Evolutionary conservation across 116 monocot genomes (phyloP), one percentile per base, ranked within the genome.

Genomic region (Posidonia oceanica): DNA sequence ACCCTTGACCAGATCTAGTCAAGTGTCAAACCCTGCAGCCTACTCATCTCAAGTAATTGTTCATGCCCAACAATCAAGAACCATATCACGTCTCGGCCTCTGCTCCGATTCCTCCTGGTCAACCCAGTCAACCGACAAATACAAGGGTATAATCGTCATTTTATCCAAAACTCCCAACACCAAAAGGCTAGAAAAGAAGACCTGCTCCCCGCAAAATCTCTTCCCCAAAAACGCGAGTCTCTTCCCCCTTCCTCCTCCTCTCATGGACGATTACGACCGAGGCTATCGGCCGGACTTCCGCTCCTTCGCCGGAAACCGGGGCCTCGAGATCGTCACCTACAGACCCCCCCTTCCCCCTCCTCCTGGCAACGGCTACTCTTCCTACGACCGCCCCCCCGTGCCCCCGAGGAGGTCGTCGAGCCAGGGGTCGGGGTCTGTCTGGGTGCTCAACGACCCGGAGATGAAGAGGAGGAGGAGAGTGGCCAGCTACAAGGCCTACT

Each of bases 401-500:
- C 15, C 68, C 17, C 15, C 67, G 7, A 39, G 69, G 36, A 20
- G 37, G 64, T 52, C 72, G 71, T 29, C 56, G 12, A 52, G 69
- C 36, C 54, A 29, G 5, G 56, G 59, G 6, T 52, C 60, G 11
- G 41, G 52, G 18, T 58, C 39, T 51, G 40, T n/a, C 36, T 66
- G 67, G 60, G 61, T 63, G 17, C 12, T 61, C 48, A 63, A 42
- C 55, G 77, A 82, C 21, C 59, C 81, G 15, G 81, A 82, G 71
- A 70, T 61, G 64, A 82, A 77, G 71, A 44, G 81, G 38, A 69
- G 66, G 66, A 54, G 81, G 64, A 77, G 81, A 73, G 74, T 82
- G 41, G 74, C 81, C 10, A 62, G 70, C 40, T 82, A 82, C 74
- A 82, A 82, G 68, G 68, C 81, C 4, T 82, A 82, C 69, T 39